A percentile compares a stretch with the other conserved stretches of the same genome.
Conservation (phyloP, 106 monocot species). For the Hemerocallis citrina region DNA sequence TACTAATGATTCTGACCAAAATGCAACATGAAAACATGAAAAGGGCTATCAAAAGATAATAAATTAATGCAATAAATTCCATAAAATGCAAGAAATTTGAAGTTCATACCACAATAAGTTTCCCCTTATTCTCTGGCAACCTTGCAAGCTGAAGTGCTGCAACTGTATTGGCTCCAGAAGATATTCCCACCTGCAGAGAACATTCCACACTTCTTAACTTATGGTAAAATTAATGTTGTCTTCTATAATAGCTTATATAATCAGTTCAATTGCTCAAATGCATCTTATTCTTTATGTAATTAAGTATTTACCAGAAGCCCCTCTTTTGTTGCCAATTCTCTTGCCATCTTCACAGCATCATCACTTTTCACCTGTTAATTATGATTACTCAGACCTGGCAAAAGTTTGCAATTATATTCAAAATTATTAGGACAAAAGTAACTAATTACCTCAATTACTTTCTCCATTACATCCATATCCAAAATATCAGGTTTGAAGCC, state of each 20-base stretch:
- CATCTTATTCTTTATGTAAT: not conserved
- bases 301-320: slow-evolving; percentile 62
- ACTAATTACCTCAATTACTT: slow-evolving; percentile 61
- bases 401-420: not conserved
- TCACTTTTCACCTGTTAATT: slow-evolving; percentile 63
- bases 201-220: too few relatives aligned
- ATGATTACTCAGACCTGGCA: too few relatives aligned
- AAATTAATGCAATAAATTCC: too few relatives aligned
- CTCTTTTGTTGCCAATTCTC: slow-evolving; percentile 77
- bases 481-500: slow-evolving; percentile 82
- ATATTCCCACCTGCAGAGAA: slow-evolving; percentile 56
- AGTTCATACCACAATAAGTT: slow-evolving; percentile 85
- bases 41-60: not conserved
- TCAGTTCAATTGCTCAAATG: too few relatives aligned
- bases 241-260: too few relatives aligned
- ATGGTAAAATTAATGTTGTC: too few relatives aligned
- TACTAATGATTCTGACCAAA: too few relatives aligned
- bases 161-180: slow-evolving; percentile 85
- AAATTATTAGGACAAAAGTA: not conserved
- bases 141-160: slow-evolving; percentile 73
- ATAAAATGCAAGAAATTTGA: too few relatives aligned
- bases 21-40: not conserved
- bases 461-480: slow-evolving; percentile 93
- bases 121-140: slow-evolving; percentile 85
- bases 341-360: slow-evolving; percentile 93